Conservation (phyloP, 73 alveolate genomes). For the Durusdinium trenchii region DNA sequence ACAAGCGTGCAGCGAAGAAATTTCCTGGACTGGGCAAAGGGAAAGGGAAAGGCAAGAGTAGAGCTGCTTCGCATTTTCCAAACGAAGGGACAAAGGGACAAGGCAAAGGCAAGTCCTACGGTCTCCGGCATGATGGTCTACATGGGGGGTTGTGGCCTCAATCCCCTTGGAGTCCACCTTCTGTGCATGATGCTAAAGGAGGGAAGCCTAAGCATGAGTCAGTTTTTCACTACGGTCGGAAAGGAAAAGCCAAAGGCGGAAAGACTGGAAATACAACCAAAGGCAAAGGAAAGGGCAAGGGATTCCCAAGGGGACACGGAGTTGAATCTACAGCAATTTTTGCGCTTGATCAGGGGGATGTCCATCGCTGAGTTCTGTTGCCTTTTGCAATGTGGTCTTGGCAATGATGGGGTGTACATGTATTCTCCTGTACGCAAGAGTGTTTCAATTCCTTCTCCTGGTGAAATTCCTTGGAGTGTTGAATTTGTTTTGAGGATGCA, state of each 20-base stretch:
- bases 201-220: conserved; percentile 8
- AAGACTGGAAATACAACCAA: not conserved
- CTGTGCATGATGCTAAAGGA: not conserved
- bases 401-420: not conserved
- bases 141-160: not conserved
- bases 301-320: not conserved
- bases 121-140: too few relatives aligned
- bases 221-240: conserved; percentile 43
- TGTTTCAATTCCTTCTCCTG: not conserved
- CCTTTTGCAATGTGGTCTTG: not conserved
- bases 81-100: not conserved
- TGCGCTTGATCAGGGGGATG: conserved; percentile 7
- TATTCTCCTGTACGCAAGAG: not conserved
- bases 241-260: conserved; percentile 54
- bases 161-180: not conserved
- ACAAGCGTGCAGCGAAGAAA: not conserved
- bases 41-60: not conserved
- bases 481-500: conserved; percentile 26
- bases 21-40: not conserved
- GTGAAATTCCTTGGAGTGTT: not conserved
- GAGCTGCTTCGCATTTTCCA: not conserved
- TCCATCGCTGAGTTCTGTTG: conserved; percentile 4
- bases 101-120: not conserved
- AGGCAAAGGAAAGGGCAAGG: conserved; percentile 13
- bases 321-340: not conserved